Evolutionary conservation across 495 filamentous ascomycete species (phyloP), one percentile per base, ranked within the genome.

Genomic region (Lentithecium fluviatile): DNA sequence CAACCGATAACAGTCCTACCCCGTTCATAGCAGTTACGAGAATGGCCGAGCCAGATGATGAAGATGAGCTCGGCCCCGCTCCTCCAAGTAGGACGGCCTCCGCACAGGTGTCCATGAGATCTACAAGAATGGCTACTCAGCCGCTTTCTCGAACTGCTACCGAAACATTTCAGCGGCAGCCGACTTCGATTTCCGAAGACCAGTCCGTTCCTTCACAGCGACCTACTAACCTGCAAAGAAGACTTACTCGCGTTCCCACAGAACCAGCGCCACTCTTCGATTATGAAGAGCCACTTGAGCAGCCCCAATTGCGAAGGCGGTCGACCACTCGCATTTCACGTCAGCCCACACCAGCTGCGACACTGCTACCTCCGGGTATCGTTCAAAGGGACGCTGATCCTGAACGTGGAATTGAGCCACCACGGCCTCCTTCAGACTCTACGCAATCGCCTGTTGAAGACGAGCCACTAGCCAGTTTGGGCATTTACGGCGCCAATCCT

Each of bases 381-480:
- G 19, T 49, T 26, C 46, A 52, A 24, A 32, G 5, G 23, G 45
- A 23, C 12, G 45, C 12, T 21, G 19, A 23, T 23, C 45, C 45
- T 48, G 45, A 48, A 15, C 19, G 2, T 6, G 45, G 23, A 48
- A 25, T 13, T 4, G 19, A 48, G 40, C 40, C 40, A 6, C 4
- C 4, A 15, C 13, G 19, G 3, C 15, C 40, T 20, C 40, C 20
- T 19, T 32, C 53, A 8, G 12, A 25, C 4, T 49, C 55, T 48
- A 19, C 11, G 6, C 43, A 49, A 13, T 58, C 55, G 8, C 38
- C 43, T 1, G 26, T 58, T 15, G 7, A 38, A 5, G 29, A 48
- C 48, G 20, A 58, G 19, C 43, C 43, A 20, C 29, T 58, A 4
- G 55, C 55, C 11, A 43, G 26, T 13, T 40, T 58, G 43, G 55